phyloP scores from a whole-genome alignment of 1,284 basidiomycete species.

The Rhodotorula sp. region DNA sequence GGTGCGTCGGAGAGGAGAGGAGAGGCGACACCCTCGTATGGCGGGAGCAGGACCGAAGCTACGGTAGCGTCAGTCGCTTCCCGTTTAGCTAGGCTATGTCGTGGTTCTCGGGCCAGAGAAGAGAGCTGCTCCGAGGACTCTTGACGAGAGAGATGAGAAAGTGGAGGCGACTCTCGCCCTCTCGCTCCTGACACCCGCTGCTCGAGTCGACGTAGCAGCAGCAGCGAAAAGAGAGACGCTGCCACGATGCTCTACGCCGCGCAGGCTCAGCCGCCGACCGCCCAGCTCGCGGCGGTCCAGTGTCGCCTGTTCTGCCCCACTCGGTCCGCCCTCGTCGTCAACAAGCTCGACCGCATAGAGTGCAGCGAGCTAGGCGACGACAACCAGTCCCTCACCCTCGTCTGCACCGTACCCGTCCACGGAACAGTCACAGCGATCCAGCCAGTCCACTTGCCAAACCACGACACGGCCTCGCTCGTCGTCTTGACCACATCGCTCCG shows the following conservation, averaged over 20 bases:
- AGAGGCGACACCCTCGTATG: not conserved
- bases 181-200: not conserved
- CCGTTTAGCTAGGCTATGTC: no score
- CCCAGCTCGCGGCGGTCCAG: constrained; percentile 34
- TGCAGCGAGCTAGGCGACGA: constrained; percentile 4
- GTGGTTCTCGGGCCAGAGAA: not conserved
- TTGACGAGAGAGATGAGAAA: not conserved
- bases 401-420: constrained; percentile 25
- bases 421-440: constrained; percentile 33
- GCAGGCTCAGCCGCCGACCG: constrained; percentile 26
- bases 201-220: no score
- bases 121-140: not conserved
- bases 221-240: no score
- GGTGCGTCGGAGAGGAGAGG: not conserved
- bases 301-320: constrained; percentile 26
- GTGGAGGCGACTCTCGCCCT: constrained; percentile 1
- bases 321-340: constrained; percentile 30
- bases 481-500: constrained; percentile 41
- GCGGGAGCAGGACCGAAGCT: not conserved
- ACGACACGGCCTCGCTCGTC: constrained; percentile 25
- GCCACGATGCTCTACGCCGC: constrained; percentile 40
- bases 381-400: constrained; percentile 1
- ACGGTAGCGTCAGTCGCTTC: no score
- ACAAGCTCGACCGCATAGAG: constrained; percentile 39
- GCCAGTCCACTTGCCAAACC: constrained; percentile 13